phyloP scores from a whole-genome alignment of 441 rosid species.

The Corymbia calophylla region DNA sequence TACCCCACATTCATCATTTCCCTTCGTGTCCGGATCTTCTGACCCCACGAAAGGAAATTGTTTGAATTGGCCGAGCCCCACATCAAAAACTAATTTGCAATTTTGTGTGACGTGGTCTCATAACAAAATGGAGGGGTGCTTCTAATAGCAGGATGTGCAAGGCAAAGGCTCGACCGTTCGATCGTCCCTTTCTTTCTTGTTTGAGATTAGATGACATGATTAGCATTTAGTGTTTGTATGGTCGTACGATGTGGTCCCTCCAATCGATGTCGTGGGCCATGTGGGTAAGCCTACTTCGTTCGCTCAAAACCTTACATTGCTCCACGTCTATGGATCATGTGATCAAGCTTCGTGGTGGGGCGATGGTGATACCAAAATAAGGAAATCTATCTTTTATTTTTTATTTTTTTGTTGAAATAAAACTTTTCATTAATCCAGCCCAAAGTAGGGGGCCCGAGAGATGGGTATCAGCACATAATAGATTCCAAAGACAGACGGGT shows the following conservation, averaged over 20 bases:
- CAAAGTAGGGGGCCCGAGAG: no score
- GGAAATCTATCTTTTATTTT: neutral
- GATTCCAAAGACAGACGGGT: no score
- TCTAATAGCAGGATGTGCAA: neutral
- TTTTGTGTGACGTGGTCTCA: no score
- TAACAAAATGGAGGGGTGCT: neutral
- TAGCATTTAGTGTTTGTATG: neutral
- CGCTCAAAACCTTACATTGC: neutral
- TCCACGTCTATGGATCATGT: neutral
- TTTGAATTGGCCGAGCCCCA: neutral
- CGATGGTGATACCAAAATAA: neutral
- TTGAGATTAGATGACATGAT: neutral
- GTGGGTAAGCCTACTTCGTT: neutral
- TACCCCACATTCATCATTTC: neutral
- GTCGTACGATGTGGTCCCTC: neutral
- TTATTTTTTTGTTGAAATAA: no score
- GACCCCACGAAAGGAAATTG: neutral
- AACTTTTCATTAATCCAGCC: no score
- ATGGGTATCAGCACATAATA: no score
- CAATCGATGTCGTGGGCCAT: neutral
- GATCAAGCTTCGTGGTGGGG: neutral
- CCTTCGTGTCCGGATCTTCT: neutral
- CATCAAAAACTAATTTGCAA: neutral
- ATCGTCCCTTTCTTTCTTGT: neutral
- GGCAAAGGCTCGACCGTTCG: neutral